These are phyloP conservation scores for Aspergillus brunneoviolaceus DNA, from an alignment of 2,329 filamentous ascomycete genomes.

Conservation along the genomic window DNA sequence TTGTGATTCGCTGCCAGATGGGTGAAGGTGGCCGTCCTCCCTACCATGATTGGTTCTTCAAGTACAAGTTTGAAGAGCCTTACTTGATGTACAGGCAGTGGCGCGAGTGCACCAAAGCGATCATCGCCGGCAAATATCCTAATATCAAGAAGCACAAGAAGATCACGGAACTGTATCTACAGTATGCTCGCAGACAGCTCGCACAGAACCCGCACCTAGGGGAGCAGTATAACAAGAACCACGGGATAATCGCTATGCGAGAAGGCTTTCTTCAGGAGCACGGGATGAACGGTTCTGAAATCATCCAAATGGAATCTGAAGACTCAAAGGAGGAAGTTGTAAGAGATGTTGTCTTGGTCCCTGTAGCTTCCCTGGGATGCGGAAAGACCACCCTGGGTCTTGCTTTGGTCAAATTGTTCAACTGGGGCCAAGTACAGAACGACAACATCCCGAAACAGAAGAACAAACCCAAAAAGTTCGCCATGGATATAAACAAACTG, in stretches of 20 bases:
- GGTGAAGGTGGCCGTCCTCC: constrained; percentile 49
- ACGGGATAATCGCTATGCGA: constrained; percentile 89
- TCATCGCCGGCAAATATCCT: constrained; percentile 74
- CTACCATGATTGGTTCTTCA: constrained; percentile 98
- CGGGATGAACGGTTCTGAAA: constrained; percentile 83
- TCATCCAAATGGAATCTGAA: constrained; percentile 68
- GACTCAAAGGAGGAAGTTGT: constrained; percentile 54
- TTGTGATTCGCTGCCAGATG: constrained; percentile 87
- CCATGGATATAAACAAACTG: constrained; percentile 64
- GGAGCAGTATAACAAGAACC: constrained; percentile 76
- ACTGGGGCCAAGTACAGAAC: constrained; percentile 92
- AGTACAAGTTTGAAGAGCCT: constrained; percentile 99
- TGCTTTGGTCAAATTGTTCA: constrained; percentile 77
- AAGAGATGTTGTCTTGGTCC: constrained; percentile 75
- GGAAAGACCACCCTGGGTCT: constrained; percentile 93
- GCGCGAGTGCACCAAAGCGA: constrained; percentile 90
- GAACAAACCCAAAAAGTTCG: constrained; percentile 75
- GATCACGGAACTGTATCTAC: constrained; percentile 88
- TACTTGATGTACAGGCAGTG: constrained; percentile 99
- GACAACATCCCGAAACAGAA: constrained; percentile 84
- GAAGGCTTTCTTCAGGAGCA: constrained; percentile 83
- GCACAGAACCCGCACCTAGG: constrained; percentile 65
- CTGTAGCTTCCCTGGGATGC: constrained; percentile 90
- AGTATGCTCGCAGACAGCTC: constrained; percentile 75
- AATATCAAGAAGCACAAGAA: constrained; percentile 81